A percentile compares a stretch with the other conserved stretches of the same genome.
These are phyloP conservation scores for Conringia planisiliqua DNA, from an alignment of 345 rosid species.

Conservation along the genomic window DNA sequence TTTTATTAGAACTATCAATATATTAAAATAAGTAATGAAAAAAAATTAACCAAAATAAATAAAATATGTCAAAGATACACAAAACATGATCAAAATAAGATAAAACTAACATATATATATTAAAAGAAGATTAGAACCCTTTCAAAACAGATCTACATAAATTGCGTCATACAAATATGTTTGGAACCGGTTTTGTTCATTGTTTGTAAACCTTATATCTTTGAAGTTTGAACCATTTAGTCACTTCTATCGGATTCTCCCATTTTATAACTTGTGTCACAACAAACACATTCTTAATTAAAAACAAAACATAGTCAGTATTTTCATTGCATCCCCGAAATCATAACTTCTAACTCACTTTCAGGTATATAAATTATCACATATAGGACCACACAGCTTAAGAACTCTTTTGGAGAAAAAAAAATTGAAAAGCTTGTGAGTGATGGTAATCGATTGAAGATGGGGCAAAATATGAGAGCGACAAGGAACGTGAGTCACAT, in stretches of 20 bases:
- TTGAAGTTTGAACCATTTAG: background rate
- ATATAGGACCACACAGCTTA: slow-evolving; percentile 18
- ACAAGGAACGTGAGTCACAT: slow-evolving; percentile 41
- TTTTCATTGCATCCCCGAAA: background rate
- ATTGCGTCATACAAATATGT: background rate
- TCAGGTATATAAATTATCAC: slow-evolving; percentile 13
- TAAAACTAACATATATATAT: too few relatives aligned
- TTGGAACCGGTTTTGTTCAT: background rate
- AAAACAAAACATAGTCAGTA: background rate
- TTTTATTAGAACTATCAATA: too few relatives aligned
- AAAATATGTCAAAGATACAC: background rate
- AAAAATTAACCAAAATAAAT: background rate
- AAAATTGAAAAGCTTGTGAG: slow-evolving; percentile 16
- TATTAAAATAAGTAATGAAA: background rate
- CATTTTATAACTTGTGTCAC: background rate
- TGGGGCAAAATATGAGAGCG: slow-evolving; percentile 36
- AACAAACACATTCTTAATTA: background rate
- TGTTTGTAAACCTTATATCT: background rate
- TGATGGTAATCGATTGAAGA: slow-evolving; percentile 25
- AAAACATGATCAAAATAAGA: background rate
- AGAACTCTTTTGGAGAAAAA: background rate
- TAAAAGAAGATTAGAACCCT: too few relatives aligned
- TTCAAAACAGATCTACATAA: too few relatives aligned
- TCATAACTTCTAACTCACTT: background rate
- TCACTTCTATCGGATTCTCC: background rate